Percentiles rank a stretch among this genome's conserved stretches.
Conservation (phyloP, 257 asterid species). For the Capsicum pubescens region DNA sequence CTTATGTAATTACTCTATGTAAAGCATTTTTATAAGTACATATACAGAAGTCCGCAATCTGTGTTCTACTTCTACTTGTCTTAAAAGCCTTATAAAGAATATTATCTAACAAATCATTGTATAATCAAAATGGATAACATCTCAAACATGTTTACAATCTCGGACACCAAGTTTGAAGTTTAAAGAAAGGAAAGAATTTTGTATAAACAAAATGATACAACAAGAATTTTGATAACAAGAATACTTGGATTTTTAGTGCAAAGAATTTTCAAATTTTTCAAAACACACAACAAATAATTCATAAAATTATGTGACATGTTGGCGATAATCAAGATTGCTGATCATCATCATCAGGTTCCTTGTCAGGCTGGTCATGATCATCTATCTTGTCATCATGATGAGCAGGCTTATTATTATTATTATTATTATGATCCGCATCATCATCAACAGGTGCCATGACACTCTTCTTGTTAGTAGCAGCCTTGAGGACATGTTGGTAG, state of each 20-base stretch:
- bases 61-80: too few relatives aligned
- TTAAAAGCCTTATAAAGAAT: background rate
- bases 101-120: background rate
- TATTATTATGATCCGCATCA: background rate
- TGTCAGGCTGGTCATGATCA: constrained; percentile 22
- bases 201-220: background rate
- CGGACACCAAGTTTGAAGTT: background rate
- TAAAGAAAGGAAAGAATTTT: background rate
- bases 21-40: too few relatives aligned
- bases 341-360: constrained; percentile 10
- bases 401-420: background rate
- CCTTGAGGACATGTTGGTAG: constrained; percentile 58
- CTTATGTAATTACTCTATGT: too few relatives aligned
- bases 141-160: constrained; percentile 24
- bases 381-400: constrained; percentile 14
- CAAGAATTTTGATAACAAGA: background rate
- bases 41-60: too few relatives aligned
- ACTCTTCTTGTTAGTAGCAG: constrained; percentile 41
- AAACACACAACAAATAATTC: background rate
- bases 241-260: background rate
- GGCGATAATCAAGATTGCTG: background rate
- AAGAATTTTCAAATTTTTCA: background rate
- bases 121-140: background rate
- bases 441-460: constrained; percentile 29
- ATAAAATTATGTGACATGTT: background rate